Conservation (phyloP, 805 yeast species). For the Ogataea paraovalis region DNA sequence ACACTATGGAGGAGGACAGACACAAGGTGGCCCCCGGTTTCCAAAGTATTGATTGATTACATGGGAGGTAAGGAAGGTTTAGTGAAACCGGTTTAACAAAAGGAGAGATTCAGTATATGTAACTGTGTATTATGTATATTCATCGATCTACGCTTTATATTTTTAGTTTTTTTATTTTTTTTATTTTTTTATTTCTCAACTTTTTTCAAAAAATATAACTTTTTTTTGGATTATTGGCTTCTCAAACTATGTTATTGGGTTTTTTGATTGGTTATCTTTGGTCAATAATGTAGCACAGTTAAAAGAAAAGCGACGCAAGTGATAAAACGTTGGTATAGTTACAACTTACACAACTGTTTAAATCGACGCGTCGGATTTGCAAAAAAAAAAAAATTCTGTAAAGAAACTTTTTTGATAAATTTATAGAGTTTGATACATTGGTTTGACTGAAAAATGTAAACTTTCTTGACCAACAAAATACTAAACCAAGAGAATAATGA, state of each 20-base stretch:
- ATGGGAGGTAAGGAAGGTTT: too few relatives aligned
- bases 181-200: background rate
- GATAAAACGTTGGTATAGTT: too few relatives aligned
- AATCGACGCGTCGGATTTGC: background rate
- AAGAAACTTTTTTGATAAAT: background rate
- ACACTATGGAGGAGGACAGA: constrained; percentile 10
- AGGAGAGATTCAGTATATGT: background rate
- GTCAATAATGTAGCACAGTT: too few relatives aligned
- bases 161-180: background rate
- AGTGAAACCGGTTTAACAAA: too few relatives aligned
- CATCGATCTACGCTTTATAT: background rate
- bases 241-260: too few relatives aligned
- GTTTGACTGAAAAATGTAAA: too few relatives aligned
- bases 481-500: background rate
- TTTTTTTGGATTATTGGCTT: too few relatives aligned
- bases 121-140: background rate
- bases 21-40: constrained; percentile 3
- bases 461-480: background rate
- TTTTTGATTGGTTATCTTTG: too few relatives aligned
- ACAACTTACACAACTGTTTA: too few relatives aligned
- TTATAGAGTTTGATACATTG: background rate
- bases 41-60: background rate
- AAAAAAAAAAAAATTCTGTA: background rate
- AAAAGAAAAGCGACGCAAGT: background rate
- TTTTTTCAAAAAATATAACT: too few relatives aligned